Conservation (phyloP, 345 rosid species). For the Raphanus sativus region DNA sequence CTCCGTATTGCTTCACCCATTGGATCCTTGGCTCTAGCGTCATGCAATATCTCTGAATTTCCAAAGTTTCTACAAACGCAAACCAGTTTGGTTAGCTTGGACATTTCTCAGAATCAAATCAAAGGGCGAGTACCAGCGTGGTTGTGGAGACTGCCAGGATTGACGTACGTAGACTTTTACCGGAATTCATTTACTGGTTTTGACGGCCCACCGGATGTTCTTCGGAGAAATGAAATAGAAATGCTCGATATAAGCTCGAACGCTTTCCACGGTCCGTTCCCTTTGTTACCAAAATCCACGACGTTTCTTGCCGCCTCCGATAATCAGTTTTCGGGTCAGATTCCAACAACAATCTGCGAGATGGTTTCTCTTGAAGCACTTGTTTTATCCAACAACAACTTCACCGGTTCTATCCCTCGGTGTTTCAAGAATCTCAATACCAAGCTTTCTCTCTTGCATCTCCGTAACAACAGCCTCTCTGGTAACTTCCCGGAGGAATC, state of each 20-base stretch:
- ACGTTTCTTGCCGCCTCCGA: neutral
- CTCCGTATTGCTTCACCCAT: neutral
- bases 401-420: neutral
- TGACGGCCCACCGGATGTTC: neutral
- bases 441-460: neutral
- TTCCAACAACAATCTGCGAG: neutral
- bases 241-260: neutral
- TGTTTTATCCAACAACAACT: neutral
- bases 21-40: neutral
- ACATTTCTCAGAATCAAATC: neutral
- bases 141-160: neutral
- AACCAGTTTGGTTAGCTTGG: neutral
- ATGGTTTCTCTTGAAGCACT: neutral
- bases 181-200: neutral
- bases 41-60: neutral
- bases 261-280: neutral
- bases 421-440: neutral
- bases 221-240: neutral
- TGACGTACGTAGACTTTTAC: neutral
- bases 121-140: neutral
- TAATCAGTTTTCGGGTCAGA: neutral
- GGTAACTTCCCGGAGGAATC: neutral
- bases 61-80: neutral
- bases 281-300: neutral
- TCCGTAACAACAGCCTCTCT: neutral